These are phyloP conservation scores for Trichomonascus vanleenenianus DNA, from an alignment of 805 yeast genomes.

Conservation along the genomic window DNA sequence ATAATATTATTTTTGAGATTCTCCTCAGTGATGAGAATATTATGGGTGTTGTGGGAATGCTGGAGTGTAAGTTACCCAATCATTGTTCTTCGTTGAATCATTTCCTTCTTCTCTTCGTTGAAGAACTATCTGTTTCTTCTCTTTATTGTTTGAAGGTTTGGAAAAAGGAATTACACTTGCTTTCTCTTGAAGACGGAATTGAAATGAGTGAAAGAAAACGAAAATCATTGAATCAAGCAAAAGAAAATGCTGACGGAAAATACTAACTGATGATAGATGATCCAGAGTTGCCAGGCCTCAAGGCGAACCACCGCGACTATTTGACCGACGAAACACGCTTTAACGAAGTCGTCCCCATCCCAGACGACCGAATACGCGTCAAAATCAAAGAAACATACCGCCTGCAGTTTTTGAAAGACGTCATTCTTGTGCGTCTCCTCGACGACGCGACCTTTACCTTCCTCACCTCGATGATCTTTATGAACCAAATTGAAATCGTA, in stretches of 20 bases:
- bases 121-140: too few relatives aligned
- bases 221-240: too few relatives aligned
- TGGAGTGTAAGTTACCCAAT: too few relatives aligned
- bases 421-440: conserved; percentile 68
- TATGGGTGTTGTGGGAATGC: conserved; percentile 61
- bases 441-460: conserved; percentile 74
- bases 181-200: too few relatives aligned
- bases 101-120: too few relatives aligned
- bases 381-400: conserved; percentile 70
- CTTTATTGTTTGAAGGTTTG: too few relatives aligned
- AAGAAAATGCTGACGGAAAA: conserved; percentile 18
- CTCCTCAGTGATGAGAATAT: conserved; percentile 47
- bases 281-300: conserved; percentile 71
- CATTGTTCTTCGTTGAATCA: too few relatives aligned
- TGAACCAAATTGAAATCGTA: conserved; percentile 61
- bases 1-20: conserved; percentile 49
- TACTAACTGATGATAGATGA: too few relatives aligned
- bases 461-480: conserved; percentile 57
- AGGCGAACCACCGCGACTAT: conserved; percentile 72
- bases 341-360: conserved; percentile 64
- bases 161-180: too few relatives aligned
- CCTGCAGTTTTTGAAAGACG: conserved; percentile 77
- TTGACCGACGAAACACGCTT: conserved; percentile 50
- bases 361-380: conserved; percentile 39
- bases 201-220: too few relatives aligned